Evolutionary conservation across 306 rosid genomes (phyloP).

Genomic region (Cicer yamashitae): DNA sequence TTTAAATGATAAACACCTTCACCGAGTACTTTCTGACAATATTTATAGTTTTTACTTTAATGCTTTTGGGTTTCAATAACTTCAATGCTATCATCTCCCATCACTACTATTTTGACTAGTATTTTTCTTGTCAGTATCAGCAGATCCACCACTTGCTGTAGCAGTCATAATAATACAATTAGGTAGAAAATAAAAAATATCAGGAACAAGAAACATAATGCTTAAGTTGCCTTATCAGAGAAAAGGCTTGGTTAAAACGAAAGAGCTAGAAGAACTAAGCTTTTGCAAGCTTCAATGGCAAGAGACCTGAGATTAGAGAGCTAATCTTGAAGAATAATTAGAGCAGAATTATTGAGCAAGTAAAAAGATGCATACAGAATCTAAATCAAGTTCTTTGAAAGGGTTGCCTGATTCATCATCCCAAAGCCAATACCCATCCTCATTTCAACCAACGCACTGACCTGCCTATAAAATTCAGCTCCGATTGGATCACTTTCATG

Average conservation of each 20-base stretch:
- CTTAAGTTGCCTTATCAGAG: no score
- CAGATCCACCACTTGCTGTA: no score
- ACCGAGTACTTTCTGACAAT: neutral
- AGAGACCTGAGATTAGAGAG: conserved; percentile 1
- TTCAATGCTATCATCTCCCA: neutral
- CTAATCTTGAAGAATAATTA: neutral
- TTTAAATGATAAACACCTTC: neutral
- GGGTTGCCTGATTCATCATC: neutral
- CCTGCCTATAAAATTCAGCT: neutral
- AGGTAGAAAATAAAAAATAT: no score
- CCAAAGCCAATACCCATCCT: neutral
- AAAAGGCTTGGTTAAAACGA: no score
- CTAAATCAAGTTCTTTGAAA: neutral
- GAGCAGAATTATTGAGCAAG: neutral
- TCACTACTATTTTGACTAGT: neutral
- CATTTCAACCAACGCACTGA: neutral
- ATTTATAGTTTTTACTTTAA: neutral
- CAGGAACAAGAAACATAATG: no score
- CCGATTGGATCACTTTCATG: neutral
- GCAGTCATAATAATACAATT: no score
- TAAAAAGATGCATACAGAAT: neutral
- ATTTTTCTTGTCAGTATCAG: neutral
- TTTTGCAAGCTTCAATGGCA: neutral
- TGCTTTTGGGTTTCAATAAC: neutral
- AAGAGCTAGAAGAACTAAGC: neutral